phyloP scores from a whole-genome alignment of 306 rosid genomes.

The Arachis hypogaea region DNA sequence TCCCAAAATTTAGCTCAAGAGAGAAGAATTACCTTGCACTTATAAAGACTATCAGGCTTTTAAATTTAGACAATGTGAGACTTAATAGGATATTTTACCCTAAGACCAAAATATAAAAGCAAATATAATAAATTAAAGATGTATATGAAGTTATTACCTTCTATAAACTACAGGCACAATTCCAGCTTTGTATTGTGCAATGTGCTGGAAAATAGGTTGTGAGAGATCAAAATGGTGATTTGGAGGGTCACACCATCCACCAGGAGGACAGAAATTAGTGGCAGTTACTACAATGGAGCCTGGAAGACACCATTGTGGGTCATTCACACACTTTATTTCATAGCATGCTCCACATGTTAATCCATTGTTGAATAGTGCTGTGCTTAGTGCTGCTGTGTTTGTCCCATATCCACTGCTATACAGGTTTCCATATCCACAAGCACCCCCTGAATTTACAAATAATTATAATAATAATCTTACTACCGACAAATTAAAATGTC shows the following conservation, averaged over 20 bases:
- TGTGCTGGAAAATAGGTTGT: slow-evolving; percentile 53
- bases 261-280: slow-evolving; percentile 58
- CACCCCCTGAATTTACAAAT: slow-evolving; percentile 46
- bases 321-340: slow-evolving; percentile 48
- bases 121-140: neutral
- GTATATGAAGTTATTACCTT: slow-evolving; percentile 40
- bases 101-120: too few species aligned
- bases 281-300: slow-evolving; percentile 52
- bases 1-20: too few species aligned
- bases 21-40: too few species aligned
- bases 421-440: slow-evolving; percentile 58
- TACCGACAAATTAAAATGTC: neutral
- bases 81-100: too few species aligned
- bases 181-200: slow-evolving; percentile 54
- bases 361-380: slow-evolving; percentile 54
- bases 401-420: slow-evolving; percentile 58
- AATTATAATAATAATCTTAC: neutral
- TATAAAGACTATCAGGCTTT: too few species aligned
- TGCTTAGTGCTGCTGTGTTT: slow-evolving; percentile 53
- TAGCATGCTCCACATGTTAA: slow-evolving; percentile 54
- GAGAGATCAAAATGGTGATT: slow-evolving; percentile 54
- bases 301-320: slow-evolving; percentile 56
- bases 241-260: slow-evolving; percentile 63
- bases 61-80: too few species aligned
- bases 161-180: slow-evolving; percentile 52